These are phyloP conservation scores for Eucalyptus sp. DNA, from an alignment of 345 rosid genomes.

Conservation along the genomic window DNA sequence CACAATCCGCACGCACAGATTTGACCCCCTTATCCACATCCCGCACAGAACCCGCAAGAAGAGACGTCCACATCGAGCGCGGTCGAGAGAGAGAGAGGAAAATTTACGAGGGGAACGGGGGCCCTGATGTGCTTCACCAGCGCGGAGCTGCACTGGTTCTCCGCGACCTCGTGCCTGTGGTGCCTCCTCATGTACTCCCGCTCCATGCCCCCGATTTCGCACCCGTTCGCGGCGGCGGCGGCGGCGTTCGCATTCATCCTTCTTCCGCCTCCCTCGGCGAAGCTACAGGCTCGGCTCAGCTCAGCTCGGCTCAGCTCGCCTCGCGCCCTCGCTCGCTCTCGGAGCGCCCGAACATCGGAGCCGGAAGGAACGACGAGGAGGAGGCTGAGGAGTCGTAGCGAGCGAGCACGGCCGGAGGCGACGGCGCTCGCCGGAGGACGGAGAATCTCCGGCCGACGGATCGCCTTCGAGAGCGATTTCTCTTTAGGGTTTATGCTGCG, in stretches of 20 bases:
- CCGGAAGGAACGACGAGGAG: not conserved
- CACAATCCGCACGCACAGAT: not conserved
- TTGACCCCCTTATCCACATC: not conserved
- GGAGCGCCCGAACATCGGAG: not conserved
- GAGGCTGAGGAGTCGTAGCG: not conserved
- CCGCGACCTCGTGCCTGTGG: conserved; percentile 45
- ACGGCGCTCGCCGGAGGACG: not conserved
- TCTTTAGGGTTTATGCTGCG: not conserved
- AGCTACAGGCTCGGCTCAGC: not conserved
- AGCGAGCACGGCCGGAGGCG: not conserved
- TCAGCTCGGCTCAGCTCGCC: not conserved
- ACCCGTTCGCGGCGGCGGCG: not conserved
- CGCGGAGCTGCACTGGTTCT: conserved; percentile 74
- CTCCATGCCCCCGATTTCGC: conserved; percentile 21
- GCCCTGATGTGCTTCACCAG: conserved; percentile 83
- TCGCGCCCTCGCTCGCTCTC: not conserved
- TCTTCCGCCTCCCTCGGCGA: too few species aligned
- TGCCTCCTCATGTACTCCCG: conserved; percentile 46
- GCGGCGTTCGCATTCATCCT: conserved; percentile 25
- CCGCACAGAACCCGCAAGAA: not conserved
- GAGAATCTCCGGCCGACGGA: not conserved
- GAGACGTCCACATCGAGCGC: not conserved
- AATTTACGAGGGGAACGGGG: conserved; percentile 79
- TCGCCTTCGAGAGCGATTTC: not conserved
- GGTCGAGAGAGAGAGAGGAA: not conserved